A percentile compares a stretch with the other conserved stretches of the same genome.
These are phyloP conservation scores for Saturnispora saitoi DNA, from an alignment of 805 yeast genomes.

Conservation along the genomic window DNA sequence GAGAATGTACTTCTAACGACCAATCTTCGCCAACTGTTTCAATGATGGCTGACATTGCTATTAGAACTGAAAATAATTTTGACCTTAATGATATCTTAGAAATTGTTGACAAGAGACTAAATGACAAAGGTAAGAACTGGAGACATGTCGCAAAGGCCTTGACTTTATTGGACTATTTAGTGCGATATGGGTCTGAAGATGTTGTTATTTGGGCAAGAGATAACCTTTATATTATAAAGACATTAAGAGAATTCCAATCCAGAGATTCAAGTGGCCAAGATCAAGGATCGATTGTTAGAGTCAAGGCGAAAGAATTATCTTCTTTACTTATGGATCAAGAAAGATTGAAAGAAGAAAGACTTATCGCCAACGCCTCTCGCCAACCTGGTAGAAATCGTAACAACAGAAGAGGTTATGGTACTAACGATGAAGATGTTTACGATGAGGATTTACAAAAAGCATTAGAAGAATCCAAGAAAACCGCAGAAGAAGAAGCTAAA, in stretches of 20 bases:
- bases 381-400: constrained; percentile 16
- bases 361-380: constrained; percentile 20
- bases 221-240: constrained; percentile 78
- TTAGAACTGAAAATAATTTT: constrained; percentile 57
- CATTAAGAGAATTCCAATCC: constrained; percentile 82
- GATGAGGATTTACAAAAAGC: constrained; percentile 78
- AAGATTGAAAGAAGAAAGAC: constrained; percentile 64
- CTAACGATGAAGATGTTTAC: constrained; percentile 34
- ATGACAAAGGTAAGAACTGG: constrained; percentile 97
- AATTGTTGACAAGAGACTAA: constrained; percentile 82
- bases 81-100: constrained; percentile 89
- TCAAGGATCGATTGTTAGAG: constrained; percentile 82
- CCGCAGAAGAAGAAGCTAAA: constrained; percentile 77
- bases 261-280: constrained; percentile 71
- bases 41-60: constrained; percentile 78
- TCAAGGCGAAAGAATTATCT: constrained; percentile 84
- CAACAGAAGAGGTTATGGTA: constrained; percentile 23
- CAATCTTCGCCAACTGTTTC: constrained; percentile 72
- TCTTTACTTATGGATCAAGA: constrained; percentile 75
- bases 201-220: constrained; percentile 90
- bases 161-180: constrained; percentile 80
- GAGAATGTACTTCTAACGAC: constrained; percentile 89
- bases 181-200: constrained; percentile 77
- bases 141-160: constrained; percentile 89
- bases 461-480: constrained; percentile 64